Percentiles rank a stretch among this genome's conserved stretches.
Conservation (phyloP, 129 eudicot species). For the Oenanthe sinensis region DNA sequence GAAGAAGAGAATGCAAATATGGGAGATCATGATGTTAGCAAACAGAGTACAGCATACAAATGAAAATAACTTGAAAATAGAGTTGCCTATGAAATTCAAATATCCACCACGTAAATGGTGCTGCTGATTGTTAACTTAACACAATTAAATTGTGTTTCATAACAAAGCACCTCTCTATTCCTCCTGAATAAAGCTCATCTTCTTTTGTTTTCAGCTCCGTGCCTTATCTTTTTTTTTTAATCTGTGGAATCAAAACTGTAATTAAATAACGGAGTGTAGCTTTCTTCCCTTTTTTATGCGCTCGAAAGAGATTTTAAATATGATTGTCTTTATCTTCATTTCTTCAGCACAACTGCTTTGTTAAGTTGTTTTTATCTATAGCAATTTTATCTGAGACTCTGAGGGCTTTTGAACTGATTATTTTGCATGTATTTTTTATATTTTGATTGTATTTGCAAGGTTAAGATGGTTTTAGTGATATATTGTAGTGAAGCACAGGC, state of each 20-base stretch:
- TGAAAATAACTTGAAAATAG: too few relatives aligned
- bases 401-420: slow-evolving; percentile 20
- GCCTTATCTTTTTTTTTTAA: not conserved
- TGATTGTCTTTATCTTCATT: not conserved
- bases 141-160: too few relatives aligned
- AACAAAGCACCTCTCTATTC: not conserved
- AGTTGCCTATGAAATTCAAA: not conserved
- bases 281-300: not conserved
- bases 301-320: not conserved
- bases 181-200: not conserved
- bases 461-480: slow-evolving; percentile 53
- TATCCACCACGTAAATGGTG: not conserved
- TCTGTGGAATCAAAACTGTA: not conserved
- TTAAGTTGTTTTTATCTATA: slow-evolving; percentile 1
- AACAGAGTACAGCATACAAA: not conserved
- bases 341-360: not conserved
- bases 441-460: slow-evolving; percentile 44
- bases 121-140: too few relatives aligned
- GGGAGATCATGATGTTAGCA: not conserved
- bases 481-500: slow-evolving; percentile 43
- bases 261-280: not conserved
- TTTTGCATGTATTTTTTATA: slow-evolving; percentile 11
- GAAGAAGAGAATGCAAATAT: not conserved
- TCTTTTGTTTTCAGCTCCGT: not conserved
- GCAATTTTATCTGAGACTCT: not conserved